Evolutionary conservation across 176 grass and related monocot genomes (phyloP).

Genomic region (Metroxylon sagu): DNA sequence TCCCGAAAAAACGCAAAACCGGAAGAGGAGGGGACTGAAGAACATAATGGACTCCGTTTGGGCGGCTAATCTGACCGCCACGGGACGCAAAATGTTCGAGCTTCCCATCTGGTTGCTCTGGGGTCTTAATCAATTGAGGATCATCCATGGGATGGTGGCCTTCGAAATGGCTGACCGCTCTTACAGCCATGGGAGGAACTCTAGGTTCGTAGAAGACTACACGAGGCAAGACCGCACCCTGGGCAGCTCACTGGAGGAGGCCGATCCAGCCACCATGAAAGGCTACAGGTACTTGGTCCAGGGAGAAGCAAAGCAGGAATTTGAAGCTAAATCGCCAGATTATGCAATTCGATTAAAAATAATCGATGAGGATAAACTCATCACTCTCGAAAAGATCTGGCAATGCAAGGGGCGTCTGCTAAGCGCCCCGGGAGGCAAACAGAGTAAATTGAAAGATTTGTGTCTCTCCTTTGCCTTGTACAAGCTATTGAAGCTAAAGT

Average conservation of each 20-base stretch:
- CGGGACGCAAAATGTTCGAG: conserved; percentile 23
- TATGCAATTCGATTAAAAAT: not conserved
- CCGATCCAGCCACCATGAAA: conserved; percentile 19
- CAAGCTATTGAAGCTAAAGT: too few relatives aligned
- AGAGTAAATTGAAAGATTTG: too few relatives aligned
- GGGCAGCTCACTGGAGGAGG: too few relatives aligned
- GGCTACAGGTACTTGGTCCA: conserved; percentile 50
- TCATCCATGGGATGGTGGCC: conserved; percentile 31
- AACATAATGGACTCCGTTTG: conserved; percentile 39
- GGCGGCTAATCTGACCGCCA: conserved; percentile 31
- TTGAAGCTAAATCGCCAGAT: conserved; percentile 4
- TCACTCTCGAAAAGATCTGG: conserved; percentile 35
- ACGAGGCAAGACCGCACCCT: conserved; percentile 34
- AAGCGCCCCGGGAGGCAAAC: not conserved
- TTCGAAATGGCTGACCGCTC: conserved; percentile 24
- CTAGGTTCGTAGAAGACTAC: conserved; percentile 44
- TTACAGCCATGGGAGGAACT: conserved; percentile 20
- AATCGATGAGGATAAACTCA: conserved; percentile 13
- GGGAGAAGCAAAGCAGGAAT: conserved; percentile 34
- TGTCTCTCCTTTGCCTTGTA: too few relatives aligned
- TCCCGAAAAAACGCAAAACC: not conserved
- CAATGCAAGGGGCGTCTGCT: conserved; percentile 19
- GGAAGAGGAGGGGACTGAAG: conserved; percentile 5
- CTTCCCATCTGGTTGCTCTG: conserved; percentile 33
- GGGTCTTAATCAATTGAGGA: conserved; percentile 45